Evolutionary conservation across 2,329 filamentous ascomycete genomes (phyloP).

Genomic region (Neofusicoccum umdonicola): DNA sequence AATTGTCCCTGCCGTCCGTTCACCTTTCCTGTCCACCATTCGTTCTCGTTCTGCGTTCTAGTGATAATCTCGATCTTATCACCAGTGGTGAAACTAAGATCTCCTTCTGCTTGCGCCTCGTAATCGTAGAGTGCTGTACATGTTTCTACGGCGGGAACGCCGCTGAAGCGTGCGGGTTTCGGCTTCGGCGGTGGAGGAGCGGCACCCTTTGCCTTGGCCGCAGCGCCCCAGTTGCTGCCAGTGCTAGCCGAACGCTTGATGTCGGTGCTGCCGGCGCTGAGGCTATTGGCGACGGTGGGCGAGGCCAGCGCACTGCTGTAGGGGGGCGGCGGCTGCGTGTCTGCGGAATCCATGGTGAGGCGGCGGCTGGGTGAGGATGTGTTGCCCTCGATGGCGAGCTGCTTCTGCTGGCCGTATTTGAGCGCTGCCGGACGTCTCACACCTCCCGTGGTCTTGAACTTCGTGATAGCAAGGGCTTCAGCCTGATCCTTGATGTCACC

Average conservation of each 20-base stretch:
- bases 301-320: constrained; percentile 38
- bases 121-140: constrained; percentile 95
- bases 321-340: constrained; percentile 37
- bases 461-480: constrained; percentile 81
- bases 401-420: constrained; percentile 37
- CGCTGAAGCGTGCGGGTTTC: constrained; percentile 70
- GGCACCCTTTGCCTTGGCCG: constrained; percentile 48
- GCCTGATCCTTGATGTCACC: constrained; percentile 81
- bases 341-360: constrained; percentile 30
- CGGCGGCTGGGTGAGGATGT: constrained; percentile 22
- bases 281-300: constrained; percentile 21
- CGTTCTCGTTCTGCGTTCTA: constrained; percentile 85
- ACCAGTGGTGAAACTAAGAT: constrained; percentile 84
- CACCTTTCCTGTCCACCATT: constrained; percentile 92
- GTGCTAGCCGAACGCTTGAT: constrained; percentile 33
- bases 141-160: constrained; percentile 65
- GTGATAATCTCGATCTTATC: constrained; percentile 86
- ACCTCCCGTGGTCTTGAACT: constrained; percentile 85
- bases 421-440: constrained; percentile 37
- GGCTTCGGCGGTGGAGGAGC: constrained; percentile 52
- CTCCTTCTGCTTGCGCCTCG: constrained; percentile 89
- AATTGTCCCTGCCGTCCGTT: constrained; percentile 85
- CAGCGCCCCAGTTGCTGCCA: constrained; percentile 38
- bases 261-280: constrained; percentile 23
- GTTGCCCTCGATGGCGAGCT: constrained; percentile 37